These are phyloP conservation scores for Tolypocladium album DNA, from an alignment of 2,329 filamentous ascomycete genomes.

Conservation along the genomic window DNA sequence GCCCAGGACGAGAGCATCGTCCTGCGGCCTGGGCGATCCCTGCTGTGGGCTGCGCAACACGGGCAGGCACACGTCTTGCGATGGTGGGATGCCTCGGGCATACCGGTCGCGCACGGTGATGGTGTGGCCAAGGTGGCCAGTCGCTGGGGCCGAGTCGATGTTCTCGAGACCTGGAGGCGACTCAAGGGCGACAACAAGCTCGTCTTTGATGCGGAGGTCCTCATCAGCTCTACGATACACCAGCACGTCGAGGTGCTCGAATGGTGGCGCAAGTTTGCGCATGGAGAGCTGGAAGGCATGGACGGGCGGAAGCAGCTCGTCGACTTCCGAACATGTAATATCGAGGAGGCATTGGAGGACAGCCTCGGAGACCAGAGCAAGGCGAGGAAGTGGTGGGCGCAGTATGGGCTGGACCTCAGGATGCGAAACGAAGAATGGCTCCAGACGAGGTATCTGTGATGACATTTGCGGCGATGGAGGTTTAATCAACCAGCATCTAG, in stretches of 20 bases:
- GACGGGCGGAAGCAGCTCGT: constrained; percentile 53
- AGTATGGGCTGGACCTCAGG: constrained; percentile 71
- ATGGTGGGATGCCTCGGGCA: constrained; percentile 80
- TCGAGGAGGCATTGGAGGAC: constrained; percentile 89
- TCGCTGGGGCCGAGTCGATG: constrained; percentile 72
- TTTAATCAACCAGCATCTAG: not conserved
- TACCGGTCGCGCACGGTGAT: constrained; percentile 71
- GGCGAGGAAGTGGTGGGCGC: constrained; percentile 79
- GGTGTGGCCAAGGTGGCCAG: constrained; percentile 76
- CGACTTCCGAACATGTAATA: constrained; percentile 90
- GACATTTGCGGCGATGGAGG: constrained; percentile 34
- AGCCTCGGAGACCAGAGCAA: constrained; percentile 60
- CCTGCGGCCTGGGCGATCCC: constrained; percentile 74
- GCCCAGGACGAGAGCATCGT: constrained; percentile 45
- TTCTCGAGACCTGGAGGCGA: constrained; percentile 71
- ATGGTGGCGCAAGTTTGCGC: constrained; percentile 74
- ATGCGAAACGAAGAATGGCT: constrained; percentile 84
- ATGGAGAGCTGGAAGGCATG: constrained; percentile 43
- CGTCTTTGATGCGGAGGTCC: constrained; percentile 71
- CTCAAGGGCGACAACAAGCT: constrained; percentile 56
- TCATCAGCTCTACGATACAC: constrained; percentile 80
- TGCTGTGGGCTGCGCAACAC: constrained; percentile 74
- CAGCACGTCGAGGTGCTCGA: constrained; percentile 77
- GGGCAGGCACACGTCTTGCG: constrained; percentile 67
- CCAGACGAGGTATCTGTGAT: constrained; percentile 61